Conservation (phyloP, 768 basidiomycete genomes). For the Pisolithus tinctorius region DNA sequence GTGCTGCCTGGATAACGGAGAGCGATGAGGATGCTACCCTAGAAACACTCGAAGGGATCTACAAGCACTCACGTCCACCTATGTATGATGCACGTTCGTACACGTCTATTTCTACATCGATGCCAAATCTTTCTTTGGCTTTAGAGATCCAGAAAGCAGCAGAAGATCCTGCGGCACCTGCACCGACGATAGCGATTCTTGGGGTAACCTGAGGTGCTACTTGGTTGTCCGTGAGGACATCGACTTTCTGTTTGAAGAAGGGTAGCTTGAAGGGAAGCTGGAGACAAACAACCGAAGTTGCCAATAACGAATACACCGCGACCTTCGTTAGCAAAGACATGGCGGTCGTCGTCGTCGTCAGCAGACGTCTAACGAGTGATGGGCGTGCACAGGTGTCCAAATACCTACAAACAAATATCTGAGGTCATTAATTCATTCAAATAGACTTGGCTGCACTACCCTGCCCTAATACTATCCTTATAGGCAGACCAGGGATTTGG, state of each 20-base stretch:
- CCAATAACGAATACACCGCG: slow-evolving; percentile 17
- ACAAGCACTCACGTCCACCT: slow-evolving; percentile 68
- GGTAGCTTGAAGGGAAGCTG: slow-evolving; percentile 52
- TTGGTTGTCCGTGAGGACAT: slow-evolving; percentile 14
- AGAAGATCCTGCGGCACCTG: slow-evolving; percentile 81
- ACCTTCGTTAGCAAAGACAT: slow-evolving; percentile 13
- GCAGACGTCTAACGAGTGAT: not conserved
- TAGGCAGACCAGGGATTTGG: too few species aligned
- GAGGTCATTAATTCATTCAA: too few species aligned
- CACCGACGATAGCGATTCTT: slow-evolving; percentile 81
- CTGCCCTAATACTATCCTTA: too few species aligned
- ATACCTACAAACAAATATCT: not conserved
- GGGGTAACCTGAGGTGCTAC: slow-evolving; percentile 26
- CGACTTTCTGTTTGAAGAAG: slow-evolving; percentile 38
- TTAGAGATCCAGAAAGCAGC: slow-evolving; percentile 82
- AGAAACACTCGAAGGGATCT: not conserved
- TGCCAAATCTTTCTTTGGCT: slow-evolving; percentile 60
- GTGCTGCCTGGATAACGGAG: slow-evolving; percentile 55
- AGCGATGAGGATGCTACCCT: slow-evolving; percentile 1
- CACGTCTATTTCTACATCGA: slow-evolving; percentile 75
- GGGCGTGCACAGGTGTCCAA: not conserved
- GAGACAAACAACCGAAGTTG: slow-evolving; percentile 23
- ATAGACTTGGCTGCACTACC: too few species aligned
- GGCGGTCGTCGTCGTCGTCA: not conserved
- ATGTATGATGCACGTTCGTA: slow-evolving; percentile 74